Conservation (phyloP, 768 basidiomycete genomes). For the Gautieria morchelliformis region DNA sequence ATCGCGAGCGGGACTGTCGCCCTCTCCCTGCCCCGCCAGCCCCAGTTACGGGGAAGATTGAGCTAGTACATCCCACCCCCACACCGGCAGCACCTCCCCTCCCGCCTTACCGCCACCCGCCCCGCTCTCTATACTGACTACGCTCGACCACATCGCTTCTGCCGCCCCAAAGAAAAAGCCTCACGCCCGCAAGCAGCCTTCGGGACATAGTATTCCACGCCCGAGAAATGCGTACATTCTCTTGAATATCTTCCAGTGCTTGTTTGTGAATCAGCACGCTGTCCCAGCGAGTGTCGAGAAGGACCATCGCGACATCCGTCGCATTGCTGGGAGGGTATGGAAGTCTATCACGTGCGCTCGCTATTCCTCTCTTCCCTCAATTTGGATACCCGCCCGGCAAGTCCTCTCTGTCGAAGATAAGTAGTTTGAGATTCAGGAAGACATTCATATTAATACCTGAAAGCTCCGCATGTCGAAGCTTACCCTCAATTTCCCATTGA, state of each 20-base stretch:
- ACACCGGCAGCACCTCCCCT: background rate
- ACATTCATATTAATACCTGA: no score
- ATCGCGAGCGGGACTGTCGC: background rate
- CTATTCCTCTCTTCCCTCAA: background rate
- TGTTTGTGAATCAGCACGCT: slow-evolving; percentile 56
- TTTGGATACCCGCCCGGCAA: no score
- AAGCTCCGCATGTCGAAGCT: no score
- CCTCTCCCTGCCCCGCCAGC: background rate
- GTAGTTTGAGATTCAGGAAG: no score
- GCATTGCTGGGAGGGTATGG: slow-evolving; percentile 62
- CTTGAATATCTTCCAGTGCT: slow-evolving; percentile 70
- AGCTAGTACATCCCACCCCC: background rate
- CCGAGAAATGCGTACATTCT: slow-evolving; percentile 73
- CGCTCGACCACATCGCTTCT: slow-evolving; percentile 5
- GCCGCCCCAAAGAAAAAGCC: slow-evolving; percentile 24
- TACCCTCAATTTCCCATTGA: no score
- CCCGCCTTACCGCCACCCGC: background rate
- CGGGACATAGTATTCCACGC: slow-evolving; percentile 55
- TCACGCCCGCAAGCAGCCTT: slow-evolving; percentile 38
- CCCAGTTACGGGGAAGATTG: background rate
- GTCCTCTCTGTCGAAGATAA: no score
- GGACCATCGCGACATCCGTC: slow-evolving; percentile 60
- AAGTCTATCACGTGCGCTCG: slow-evolving; percentile 32
- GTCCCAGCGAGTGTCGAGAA: slow-evolving; percentile 45
- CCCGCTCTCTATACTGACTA: background rate